Base-by-base conservation (phyloP, 345 rosid genomes). In the Pelargonium nanum region DNA sequence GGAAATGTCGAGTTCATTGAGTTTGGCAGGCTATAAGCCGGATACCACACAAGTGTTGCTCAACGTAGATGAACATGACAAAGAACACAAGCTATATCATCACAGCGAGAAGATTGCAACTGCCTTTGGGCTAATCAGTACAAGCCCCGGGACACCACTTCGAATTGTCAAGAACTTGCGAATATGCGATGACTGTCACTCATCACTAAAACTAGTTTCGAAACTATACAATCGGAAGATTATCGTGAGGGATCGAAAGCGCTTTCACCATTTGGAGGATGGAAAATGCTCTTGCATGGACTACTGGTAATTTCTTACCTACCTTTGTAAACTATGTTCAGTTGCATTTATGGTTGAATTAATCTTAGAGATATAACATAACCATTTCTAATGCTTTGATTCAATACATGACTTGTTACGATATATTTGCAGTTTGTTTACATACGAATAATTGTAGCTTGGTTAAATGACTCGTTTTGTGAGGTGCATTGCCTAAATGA, bases 21-120 rank as follows among this genome's bases (percentile, higher is more conserved):
- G 75, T 34, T 57, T 61, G n/a, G 62, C 56, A 1, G 83, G 87
- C n/a, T 77, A 86, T 61, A 74, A 72, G 71, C 86, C 84, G 3
- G 73, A 78, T 53, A 80, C 80, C 6, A 74, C 76, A 16, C 83
- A 73, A 60, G 86, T 84, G 58, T 24, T 80, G 76, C 75, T 82
- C 61, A 80, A 84, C 64, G 63, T 79, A 65, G 78, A 73, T 24
- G 87, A 83, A 69, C 79, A 81, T 3, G 87, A 71, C 24, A 86
- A 81, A 70, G 84, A 74, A 56, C 71, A 66, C 54, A 66, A 74
- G 1, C 71, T 85, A 58, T 69, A 73, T 65, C 71, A 80, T 66
- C 93, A 86, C 10, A 86, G 88, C 50, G 96, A 88, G 77, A 88
- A 78, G 84, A 80, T 82, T 34, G 85, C 88, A 4, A 30, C 74